Evolutionary conservation across 192 early-diverging fungal genomes (phyloP).

Genomic region (Podila minutissima): DNA sequence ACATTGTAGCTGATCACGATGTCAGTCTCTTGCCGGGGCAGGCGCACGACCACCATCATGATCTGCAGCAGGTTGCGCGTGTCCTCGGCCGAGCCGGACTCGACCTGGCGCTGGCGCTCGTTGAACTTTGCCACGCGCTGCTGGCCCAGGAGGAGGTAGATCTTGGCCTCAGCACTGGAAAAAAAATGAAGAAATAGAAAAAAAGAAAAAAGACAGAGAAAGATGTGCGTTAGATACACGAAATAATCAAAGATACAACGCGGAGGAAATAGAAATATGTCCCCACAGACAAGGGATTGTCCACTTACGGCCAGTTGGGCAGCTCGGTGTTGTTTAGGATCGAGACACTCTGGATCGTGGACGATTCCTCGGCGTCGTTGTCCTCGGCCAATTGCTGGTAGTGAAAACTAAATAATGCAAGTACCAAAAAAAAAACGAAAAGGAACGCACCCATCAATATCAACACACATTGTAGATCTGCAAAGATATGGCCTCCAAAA

Average conservation of each 20-base stretch:
- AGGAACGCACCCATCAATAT: not conserved
- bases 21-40: conserved; percentile 76
- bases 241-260: not conserved
- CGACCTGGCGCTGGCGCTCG: conserved; percentile 53
- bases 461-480: no score
- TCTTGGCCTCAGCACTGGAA: conserved; percentile 45
- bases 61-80: conserved; percentile 72
- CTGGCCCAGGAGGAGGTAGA: conserved; percentile 66
- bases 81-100: conserved; percentile 4
- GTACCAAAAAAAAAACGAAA: not conserved
- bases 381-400: conserved; percentile 81
- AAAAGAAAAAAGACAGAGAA: not conserved
- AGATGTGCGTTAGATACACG: not conserved
- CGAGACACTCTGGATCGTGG: conserved; percentile 55
- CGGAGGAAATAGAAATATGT: not conserved
- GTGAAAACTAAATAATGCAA: conserved; percentile 65
- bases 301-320: conserved; percentile 68
- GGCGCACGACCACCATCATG: conserved; percentile 75
- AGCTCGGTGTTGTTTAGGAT: conserved; percentile 47
- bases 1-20: conserved; percentile 82
- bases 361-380: conserved; percentile 74
- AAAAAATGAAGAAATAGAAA: not conserved
- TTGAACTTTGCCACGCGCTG: conserved; percentile 87
- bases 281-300: not conserved
- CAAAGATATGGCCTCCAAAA: not conserved